These are phyloP conservation scores for Fusarium brachygibbosum DNA, from an alignment of 2,329 filamentous ascomycete species.

Conservation along the genomic window DNA sequence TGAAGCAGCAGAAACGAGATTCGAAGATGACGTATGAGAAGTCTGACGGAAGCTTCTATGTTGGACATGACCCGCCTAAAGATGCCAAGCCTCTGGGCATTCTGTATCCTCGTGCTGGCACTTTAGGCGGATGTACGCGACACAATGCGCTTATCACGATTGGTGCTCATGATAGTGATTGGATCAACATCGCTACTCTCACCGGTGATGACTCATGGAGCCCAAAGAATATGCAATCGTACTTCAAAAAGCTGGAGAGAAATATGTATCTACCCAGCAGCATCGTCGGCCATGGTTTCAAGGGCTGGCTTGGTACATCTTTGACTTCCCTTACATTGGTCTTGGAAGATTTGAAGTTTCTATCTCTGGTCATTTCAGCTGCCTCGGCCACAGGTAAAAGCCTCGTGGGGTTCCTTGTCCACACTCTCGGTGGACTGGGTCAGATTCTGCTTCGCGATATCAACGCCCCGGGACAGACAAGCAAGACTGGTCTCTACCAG, in stretches of 20 bases:
- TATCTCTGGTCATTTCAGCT: constrained; percentile 48
- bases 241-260: constrained; percentile 59
- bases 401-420: constrained; percentile 32
- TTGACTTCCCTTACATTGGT: constrained; percentile 44
- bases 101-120: constrained; percentile 60
- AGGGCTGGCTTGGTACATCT: constrained; percentile 54
- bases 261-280: constrained; percentile 58
- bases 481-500: constrained; percentile 61
- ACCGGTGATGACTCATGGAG: constrained; percentile 61
- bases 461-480: constrained; percentile 44
- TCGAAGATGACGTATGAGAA: constrained; percentile 62
- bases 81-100: constrained; percentile 58
- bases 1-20: constrained; percentile 59
- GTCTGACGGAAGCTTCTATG: constrained; percentile 54
- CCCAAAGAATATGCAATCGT: constrained; percentile 57
- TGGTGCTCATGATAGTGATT: constrained; percentile 58
- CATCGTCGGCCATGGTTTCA: constrained; percentile 58
- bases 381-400: constrained; percentile 48
- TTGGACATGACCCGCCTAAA: constrained; percentile 53
- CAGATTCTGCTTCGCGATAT: constrained; percentile 49
- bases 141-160: constrained; percentile 57
- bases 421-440: constrained; percentile 44
- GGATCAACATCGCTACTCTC: constrained; percentile 55
- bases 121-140: constrained; percentile 57
- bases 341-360: constrained; percentile 49